Evolutionary conservation across 202 grass and related monocot species (phyloP).

Genomic region (Brachypodium distachyon): DNA sequence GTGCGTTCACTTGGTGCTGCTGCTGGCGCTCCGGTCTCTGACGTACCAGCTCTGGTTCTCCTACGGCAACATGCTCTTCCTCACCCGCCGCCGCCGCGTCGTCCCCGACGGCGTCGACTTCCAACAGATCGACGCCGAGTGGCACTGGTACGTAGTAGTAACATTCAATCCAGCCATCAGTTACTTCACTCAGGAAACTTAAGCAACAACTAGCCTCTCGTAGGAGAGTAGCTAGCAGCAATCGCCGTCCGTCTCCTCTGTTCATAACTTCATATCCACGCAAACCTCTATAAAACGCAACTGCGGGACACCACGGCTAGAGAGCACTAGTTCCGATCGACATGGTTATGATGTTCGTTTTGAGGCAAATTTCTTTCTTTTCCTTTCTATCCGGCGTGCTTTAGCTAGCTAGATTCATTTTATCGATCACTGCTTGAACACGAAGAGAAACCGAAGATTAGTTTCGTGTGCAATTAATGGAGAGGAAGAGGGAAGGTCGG

Average conservation of each 20-base stretch:
- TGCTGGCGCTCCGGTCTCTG: constrained; percentile 49
- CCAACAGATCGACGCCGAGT: constrained; percentile 71
- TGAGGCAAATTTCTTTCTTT: neutral
- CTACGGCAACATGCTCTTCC: constrained; percentile 90
- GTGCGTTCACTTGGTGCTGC: constrained; percentile 58
- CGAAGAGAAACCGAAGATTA: neutral
- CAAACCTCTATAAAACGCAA: no score
- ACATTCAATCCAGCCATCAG: neutral
- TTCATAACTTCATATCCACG: no score
- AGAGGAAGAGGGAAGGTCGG: no score
- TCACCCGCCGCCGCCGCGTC: constrained; percentile 80
- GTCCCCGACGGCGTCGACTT: constrained; percentile 68
- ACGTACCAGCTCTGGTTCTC: constrained; percentile 71
- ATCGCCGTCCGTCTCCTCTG: no score
- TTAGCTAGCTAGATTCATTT: neutral
- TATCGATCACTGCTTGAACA: neutral
- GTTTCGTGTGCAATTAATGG: neutral
- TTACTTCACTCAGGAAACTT: neutral
- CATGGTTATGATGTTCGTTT: neutral
- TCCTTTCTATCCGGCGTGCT: no score
- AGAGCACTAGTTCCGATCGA: no score
- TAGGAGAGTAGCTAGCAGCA: no score
- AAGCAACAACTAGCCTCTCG: no score
- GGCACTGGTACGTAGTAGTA: constrained; percentile 49
- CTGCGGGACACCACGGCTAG: no score